phyloP scores from a whole-genome alignment of 768 basidiomycete species.

The Dacryopinax primogenitus region DNA sequence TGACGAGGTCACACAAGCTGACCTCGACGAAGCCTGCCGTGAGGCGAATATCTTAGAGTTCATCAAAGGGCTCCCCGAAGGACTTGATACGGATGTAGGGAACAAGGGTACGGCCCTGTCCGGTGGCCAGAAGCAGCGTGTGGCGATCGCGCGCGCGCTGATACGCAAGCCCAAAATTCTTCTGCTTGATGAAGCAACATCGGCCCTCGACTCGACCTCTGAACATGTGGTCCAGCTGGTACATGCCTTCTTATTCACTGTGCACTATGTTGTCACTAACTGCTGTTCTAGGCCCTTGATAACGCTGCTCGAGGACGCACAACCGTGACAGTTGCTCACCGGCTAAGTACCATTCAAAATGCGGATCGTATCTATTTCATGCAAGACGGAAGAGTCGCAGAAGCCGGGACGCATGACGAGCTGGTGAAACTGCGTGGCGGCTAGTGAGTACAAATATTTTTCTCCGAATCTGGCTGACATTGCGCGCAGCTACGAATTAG shows the following conservation, averaged over 20 bases:
- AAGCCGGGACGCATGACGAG: constrained; percentile 81
- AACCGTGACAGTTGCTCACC: constrained; percentile 19
- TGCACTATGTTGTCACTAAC: too few relatives aligned
- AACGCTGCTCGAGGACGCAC: constrained; percentile 20
- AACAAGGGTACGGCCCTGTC: constrained; percentile 82
- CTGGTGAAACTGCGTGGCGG: constrained; percentile 36
- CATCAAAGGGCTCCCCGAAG: constrained; percentile 20
- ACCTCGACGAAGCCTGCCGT: constrained; percentile 29
- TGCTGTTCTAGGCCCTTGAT: constrained; percentile 27
- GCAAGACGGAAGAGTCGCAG: constrained; percentile 72
- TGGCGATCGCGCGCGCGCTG: constrained; percentile 36
- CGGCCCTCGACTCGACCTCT: constrained; percentile 78
- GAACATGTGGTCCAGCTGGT: constrained; percentile 94
- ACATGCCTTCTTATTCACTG: too few relatives aligned
- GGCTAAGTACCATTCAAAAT: constrained; percentile 20
- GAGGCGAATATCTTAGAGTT: constrained; percentile 35
- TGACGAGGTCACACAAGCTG: constrained; percentile 32
- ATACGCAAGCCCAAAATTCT: constrained; percentile 26
- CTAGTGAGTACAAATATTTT: too few relatives aligned
- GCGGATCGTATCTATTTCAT: constrained; percentile 49
- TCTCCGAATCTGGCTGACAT: too few relatives aligned
- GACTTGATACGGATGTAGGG: constrained; percentile 46
- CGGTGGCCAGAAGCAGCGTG: constrained; percentile 66
- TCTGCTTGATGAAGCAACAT: constrained; percentile 42
- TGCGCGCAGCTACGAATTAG: too few relatives aligned